Base-by-base conservation (phyloP, 2,329 filamentous ascomycete genomes). In the Talaromyces amestolkiae region DNA sequence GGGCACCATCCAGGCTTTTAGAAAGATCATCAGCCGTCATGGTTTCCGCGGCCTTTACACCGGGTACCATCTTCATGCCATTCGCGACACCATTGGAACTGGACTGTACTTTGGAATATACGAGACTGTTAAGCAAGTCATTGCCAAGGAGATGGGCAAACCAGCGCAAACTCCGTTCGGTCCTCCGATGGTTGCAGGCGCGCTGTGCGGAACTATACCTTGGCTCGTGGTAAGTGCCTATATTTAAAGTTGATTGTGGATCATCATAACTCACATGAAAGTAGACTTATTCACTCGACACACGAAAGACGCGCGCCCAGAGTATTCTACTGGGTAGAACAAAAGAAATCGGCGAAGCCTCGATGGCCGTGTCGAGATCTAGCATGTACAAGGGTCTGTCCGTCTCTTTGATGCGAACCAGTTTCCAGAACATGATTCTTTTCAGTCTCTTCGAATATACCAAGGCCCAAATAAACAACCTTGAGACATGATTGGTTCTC, bases 361-460 rank as follows among this genome's bases (percentile, higher is more conserved):
- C 76, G 3, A 67, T 73, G 15, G 76, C 77, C 1, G 78, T 78
- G 1, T 76, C 79, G 58, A 76, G 77, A 53, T 78, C 78, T 27
- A 79, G 78, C 68, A 81, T 80, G 74, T 82, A 81, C 71, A 81
- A 79, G 67, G 80, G 80, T 7, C 70, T 82, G n/a, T 80, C 80
- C 9, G 81, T 82, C 66, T 79, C 81, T 45, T 74, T 82, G 43
- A 68, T 81, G 33, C 79, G 80, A 19, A 81, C 80, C 3, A 77
- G 76, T 8, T 70, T 82, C 31, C 81, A 82, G 70, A 82, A 82
- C 70, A 82, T 82, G 79, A 81, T 82, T 56, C 73, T 82, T 49
- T 74, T 82, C 70, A 79, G 78, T 68, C 74, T 80, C 22, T 81
- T 80, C 60, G 80, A 82, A 70, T 80, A 80, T 65, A 76, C 81